Evolutionary conservation across 2,329 filamentous ascomycete species (phyloP).

Genomic region (Trichophyton equinum): DNA sequence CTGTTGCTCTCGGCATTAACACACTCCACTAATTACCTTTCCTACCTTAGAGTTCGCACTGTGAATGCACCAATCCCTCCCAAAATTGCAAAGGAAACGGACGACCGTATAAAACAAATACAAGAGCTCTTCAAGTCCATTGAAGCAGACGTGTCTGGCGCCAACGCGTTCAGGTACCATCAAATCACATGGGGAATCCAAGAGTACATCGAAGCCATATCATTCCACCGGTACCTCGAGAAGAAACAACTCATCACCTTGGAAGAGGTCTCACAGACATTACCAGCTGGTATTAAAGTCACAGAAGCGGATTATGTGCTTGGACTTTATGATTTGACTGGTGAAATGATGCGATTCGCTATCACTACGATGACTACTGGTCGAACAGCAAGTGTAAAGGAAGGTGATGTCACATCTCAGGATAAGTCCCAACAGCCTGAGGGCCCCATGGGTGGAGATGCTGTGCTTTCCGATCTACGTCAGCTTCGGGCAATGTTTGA

Average conservation of each 20-base stretch:
- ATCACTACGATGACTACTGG: slow-evolving; percentile 74
- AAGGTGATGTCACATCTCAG: slow-evolving; percentile 11
- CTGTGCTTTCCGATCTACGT: slow-evolving; percentile 67
- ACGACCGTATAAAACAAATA: slow-evolving; percentile 59
- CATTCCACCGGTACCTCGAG: slow-evolving; percentile 77
- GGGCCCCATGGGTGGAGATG: slow-evolving; percentile 29
- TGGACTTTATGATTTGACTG: slow-evolving; percentile 84
- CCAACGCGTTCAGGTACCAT: slow-evolving; percentile 74
- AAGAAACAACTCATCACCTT: slow-evolving; percentile 61
- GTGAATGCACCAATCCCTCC: slow-evolving; percentile 44
- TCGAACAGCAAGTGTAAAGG: slow-evolving; percentile 35
- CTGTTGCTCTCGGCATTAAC: background rate
- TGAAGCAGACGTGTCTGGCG: slow-evolving; percentile 58
- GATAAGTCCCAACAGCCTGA: slow-evolving; percentile 14
- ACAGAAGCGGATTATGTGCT: slow-evolving; percentile 78
- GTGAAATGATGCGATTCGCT: slow-evolving; percentile 93
- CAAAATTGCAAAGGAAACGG: slow-evolving; percentile 57
- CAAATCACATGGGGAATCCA: slow-evolving; percentile 72
- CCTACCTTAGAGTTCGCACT: slow-evolving; percentile 25
- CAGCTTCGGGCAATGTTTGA: slow-evolving; percentile 65
- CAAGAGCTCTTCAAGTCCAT: slow-evolving; percentile 54
- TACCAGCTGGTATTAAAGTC: slow-evolving; percentile 46
- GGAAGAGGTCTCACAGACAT: slow-evolving; percentile 41
- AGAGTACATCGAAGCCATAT: slow-evolving; percentile 85
- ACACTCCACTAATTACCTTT: background rate